Evolutionary conservation across 2,329 filamentous ascomycete genomes (phyloP), one percentile per base, ranked within the genome.

Genomic region (Arthrinium puccinioides): DNA sequence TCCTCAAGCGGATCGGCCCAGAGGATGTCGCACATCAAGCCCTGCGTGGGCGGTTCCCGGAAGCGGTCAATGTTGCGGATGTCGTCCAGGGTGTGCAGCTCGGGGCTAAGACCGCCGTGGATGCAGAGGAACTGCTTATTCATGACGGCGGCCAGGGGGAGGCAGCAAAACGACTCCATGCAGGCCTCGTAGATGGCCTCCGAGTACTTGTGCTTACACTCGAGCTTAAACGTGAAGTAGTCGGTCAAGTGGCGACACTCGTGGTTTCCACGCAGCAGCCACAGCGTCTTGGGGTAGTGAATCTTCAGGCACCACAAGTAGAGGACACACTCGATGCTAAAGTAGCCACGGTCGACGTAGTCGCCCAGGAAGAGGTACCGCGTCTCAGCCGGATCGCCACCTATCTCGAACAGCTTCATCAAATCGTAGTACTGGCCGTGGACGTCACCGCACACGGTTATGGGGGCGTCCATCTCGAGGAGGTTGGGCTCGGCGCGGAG

Each of bases 81-180:
- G 54, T 98, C 92, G 51, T 98, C 92, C 37, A 98, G 72, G 5
- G 90, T 96, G 62, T 97, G 90, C 44, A 98, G 69, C 64, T 98
- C 92, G 6, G 92, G 92, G 61, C 89, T 96, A 51, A 98, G 70
- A 45, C 92, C 92, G 55, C 92, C 92, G 60, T 98, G 92, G 52
- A 98, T 97, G 61, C 92, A 98, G 50, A 98, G 70, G 64, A 98
- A 98, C 63, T 98, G 92, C 73, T 98, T 98, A 77, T 98, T 98
- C 92, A 98, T 98, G 50, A 98, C 82, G 20, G 92, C 92, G 40
- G 92, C 92, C 51, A 98, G 71, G 21, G 92, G 92, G 46, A 98
- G 70, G 46, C 84, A 76, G 68, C 92, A 98, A 74, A 98, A 98
- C 0, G 92, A 94, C 48, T 98, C 90, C 79, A 96, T 94, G 68